Evolutionary conservation across 2,329 filamentous ascomycete species (phyloP).

Genomic region (Xylariaceae sp.): DNA sequence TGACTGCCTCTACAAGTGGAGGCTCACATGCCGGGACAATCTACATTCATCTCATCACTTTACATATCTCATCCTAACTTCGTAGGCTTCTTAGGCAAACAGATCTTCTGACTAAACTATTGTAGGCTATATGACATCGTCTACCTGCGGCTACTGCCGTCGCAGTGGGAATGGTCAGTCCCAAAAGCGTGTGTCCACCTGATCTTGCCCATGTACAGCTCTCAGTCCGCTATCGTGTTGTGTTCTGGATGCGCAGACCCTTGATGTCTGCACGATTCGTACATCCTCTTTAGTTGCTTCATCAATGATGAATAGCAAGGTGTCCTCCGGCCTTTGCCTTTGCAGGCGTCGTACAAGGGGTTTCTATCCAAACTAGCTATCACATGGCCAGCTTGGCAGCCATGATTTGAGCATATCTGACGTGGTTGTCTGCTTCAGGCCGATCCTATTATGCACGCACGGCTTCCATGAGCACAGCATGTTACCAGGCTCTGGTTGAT

Average conservation of each 20-base stretch:
- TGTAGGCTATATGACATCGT: slow-evolving; percentile 28
- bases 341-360: slow-evolving; percentile 25
- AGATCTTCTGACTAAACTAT: slow-evolving; percentile 21
- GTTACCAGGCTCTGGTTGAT: slow-evolving; percentile 76
- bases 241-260: slow-evolving; percentile 18
- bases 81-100: slow-evolving; percentile 1
- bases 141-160: slow-evolving; percentile 31
- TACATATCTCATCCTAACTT: slow-evolving; percentile 2
- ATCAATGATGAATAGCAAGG: slow-evolving; percentile 4
- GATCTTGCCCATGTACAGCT: slow-evolving; percentile 26
- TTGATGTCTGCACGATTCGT: slow-evolving; percentile 11
- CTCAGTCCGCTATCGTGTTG: slow-evolving; percentile 16
- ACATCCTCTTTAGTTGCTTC: neutral
- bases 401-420: slow-evolving; percentile 39
- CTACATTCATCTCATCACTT: slow-evolving; percentile 6
- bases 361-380: slow-evolving; percentile 12
- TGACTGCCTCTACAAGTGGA: slow-evolving; percentile 7
- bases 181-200: slow-evolving; percentile 50
- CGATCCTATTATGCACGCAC: slow-evolving; percentile 75
- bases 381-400: slow-evolving; percentile 28
- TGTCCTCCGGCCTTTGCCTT: slow-evolving; percentile 23
- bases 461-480: slow-evolving; percentile 63
- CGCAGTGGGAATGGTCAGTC: slow-evolving; percentile 53
- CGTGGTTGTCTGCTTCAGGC: slow-evolving; percentile 52
- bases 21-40: slow-evolving; percentile 15